Base-by-base conservation (phyloP, 2,329 filamentous ascomycete species). In the Juglanconis sp. region DNA sequence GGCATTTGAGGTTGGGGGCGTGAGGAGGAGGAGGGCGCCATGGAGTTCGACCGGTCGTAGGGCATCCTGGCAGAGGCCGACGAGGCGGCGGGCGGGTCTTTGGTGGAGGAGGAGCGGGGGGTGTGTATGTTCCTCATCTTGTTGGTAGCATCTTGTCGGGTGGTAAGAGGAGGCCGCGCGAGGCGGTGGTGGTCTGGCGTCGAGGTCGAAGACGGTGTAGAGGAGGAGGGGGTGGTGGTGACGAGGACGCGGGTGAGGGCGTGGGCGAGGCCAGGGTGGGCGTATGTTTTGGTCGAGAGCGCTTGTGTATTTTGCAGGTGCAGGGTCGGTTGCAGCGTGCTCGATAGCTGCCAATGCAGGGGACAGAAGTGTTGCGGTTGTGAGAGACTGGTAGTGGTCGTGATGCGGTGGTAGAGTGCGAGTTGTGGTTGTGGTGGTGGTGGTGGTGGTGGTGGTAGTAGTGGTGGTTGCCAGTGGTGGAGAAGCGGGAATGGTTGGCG, bases 1-100 rank as follows among this genome's bases (percentile, higher is more conserved):
- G 91, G 89, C 77, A 87, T 87, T 69, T 89, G 81, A 46, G 87
- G 84, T 70, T 81, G 80, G 66, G 80, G 81, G 65, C 60, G 62
- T 38, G 56, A 57, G 46, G 62, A 50, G 46, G 62, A 50, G 70
- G 73, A 72, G 63, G 75, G 75, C 74, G 83, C 78, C 70, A 78
- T 72, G 72, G 75, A 74, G 53, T 68, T 74, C 47, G 50, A 58
- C 24, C 62, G 53, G 34, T 63, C 56, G 51, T 57, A 60, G 35
- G 63, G 60, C 60, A 63, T 62, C 36, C 58, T 63, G 54, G 46
- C 54, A 34, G 60, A 60, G 34, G 57, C 36, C 34, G 60, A 48
- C 11, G 56, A 46, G 13, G 44, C 40, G 34, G 32, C 30, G 35
- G 62, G 59, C 38, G 52, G 52, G 50, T 57, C 56, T 57, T 61